Evolutionary conservation across 805 yeast genomes (phyloP), one percentile per base, ranked within the genome.

Genomic region (Maudiozyma serrabonitensis): DNA sequence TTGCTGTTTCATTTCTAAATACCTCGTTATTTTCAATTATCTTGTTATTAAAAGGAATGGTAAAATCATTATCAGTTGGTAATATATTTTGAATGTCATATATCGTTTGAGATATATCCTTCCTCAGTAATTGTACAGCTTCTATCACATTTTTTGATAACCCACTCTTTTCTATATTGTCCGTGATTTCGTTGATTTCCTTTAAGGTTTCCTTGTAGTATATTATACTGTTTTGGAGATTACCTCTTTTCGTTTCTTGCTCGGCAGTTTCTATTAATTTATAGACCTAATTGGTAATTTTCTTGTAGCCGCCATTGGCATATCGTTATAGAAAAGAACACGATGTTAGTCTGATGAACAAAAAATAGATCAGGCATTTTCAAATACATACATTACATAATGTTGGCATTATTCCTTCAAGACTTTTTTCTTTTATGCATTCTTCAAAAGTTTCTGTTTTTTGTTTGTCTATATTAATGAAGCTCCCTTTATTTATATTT

Each of bases 181-280:
- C 47, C 18, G 54, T 18, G 6, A 56, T 49, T 13, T 52, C 48
- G n/a, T 26, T 35, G 0, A 53, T 41, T 25, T 50, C 50, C 6
- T 16, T 37, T 13, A 23, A n/a, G 2, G 52, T 45, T 2, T 47
- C 46, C 16, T 44, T 50, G 31, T 53, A 55, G 21, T 34, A 43
- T 16, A 18, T 25, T 32, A 48, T 26, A 16, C 50, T 40, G 11
- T 43, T 49, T 31, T 13, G 47, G 35, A 68, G 69, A 41, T 77
- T 75, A 8, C 73, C 74, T 43, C 69, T 67, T 31, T 70, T 52
- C 1, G 73, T 69, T 12, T 76, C 71, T 26, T 66, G 60, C 52
- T 81, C 84, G 0, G 84, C 86, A 43, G 67, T 70, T 49, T 74
- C 75, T 18, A 79, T 78, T 4, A 74, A 60, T 28, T 71, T 71